These are phyloP conservation scores for Nicotiana tabacum DNA, from an alignment of 257 asterid genomes.

Conservation along the genomic window DNA sequence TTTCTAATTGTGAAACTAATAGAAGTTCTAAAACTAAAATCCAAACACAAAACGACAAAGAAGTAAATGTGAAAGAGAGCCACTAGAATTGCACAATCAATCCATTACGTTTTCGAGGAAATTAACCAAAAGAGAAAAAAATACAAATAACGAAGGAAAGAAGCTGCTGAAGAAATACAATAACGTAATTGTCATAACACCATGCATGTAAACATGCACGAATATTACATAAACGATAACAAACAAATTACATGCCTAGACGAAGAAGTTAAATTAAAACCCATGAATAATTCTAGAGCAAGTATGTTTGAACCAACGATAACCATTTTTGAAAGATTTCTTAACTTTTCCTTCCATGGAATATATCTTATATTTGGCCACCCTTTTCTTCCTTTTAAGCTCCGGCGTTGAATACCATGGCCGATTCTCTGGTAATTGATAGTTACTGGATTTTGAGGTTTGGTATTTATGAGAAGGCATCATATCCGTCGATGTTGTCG, in stretches of 20 bases:
- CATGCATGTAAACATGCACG: neutral
- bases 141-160: neutral
- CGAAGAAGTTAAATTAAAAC: slow-evolving; percentile 7
- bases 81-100: neutral
- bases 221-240: neutral
- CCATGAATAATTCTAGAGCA: slow-evolving; percentile 51
- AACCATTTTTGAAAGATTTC: slow-evolving; percentile 37
- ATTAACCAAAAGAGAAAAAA: neutral
- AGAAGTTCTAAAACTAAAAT: no score
- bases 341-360: slow-evolving; percentile 65
- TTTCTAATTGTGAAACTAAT: no score
- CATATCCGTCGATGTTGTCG: neutral
- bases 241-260: neutral
- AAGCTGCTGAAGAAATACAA: neutral
- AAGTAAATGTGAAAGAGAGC: neutral
- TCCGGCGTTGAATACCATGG: slow-evolving; percentile 44
- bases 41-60: neutral
- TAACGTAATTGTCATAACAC: neutral
- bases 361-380: slow-evolving; percentile 54
- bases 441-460: neutral
- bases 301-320: slow-evolving; percentile 56
- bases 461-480: neutral
- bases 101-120: neutral
- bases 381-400: slow-evolving; percentile 52
- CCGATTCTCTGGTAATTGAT: neutral